Conservation (phyloP, 106 monocot species). For the Allium cepa region DNA sequence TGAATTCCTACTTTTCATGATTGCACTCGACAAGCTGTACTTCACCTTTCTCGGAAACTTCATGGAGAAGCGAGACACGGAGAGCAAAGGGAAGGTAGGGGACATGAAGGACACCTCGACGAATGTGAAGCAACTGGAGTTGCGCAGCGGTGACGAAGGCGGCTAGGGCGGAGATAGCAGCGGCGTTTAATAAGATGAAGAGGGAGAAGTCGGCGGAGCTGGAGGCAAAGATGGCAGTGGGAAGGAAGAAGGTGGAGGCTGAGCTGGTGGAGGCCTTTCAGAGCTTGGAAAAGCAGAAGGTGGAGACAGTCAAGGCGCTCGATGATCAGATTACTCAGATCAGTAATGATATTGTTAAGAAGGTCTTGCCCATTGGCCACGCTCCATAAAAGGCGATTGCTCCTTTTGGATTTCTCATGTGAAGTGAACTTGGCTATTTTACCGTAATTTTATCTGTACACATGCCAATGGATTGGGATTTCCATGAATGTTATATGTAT, state of each 20-base stretch:
- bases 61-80: slow-evolving; percentile 88
- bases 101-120: too few relatives aligned
- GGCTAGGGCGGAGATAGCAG: slow-evolving; percentile 84
- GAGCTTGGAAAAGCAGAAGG: slow-evolving; percentile 69
- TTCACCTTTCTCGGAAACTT: slow-evolving; percentile 85
- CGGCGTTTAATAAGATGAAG: slow-evolving; percentile 95
- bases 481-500: too few relatives aligned
- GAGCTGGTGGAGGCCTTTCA: slow-evolving; percentile 67
- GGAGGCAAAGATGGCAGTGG: slow-evolving; percentile 56
- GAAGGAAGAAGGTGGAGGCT: slow-evolving; percentile 51
- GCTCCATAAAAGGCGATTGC: too few relatives aligned
- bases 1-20: slow-evolving; percentile 79
- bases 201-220: slow-evolving; percentile 74
- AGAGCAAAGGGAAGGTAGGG: slow-evolving; percentile 61
- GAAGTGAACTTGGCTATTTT: too few relatives aligned
- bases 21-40: slow-evolving; percentile 94
- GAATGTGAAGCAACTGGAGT: slow-evolving; percentile 90
- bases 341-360: slow-evolving; percentile 76
- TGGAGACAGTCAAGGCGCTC: slow-evolving; percentile 58
- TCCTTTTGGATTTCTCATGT: too few relatives aligned
- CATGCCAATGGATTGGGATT: too few relatives aligned
- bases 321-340: slow-evolving; percentile 74
- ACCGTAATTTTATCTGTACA: too few relatives aligned
- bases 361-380: slow-evolving; percentile 68
- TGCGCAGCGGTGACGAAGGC: slow-evolving; percentile 76